phyloP scores from a whole-genome alignment of 129 eudicot species.

The Helichrysum umbraculigerum region DNA sequence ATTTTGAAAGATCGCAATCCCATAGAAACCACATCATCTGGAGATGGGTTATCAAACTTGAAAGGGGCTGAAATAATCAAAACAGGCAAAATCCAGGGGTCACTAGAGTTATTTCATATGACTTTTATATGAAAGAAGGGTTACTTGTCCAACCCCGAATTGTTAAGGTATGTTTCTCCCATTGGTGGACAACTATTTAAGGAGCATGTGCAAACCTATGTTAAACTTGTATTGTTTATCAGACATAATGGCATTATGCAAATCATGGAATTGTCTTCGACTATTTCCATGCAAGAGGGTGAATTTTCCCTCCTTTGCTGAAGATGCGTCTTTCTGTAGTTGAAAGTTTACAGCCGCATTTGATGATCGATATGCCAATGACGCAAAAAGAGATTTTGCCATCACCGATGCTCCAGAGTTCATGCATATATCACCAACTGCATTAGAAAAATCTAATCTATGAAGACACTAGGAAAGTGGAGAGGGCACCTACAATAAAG shows the following conservation, averaged over 20 bases:
- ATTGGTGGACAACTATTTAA: slow-evolving; percentile 29
- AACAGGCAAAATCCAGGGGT: slow-evolving; percentile 28
- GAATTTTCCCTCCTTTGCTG: slow-evolving; percentile 44
- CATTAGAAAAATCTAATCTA: slow-evolving; percentile 73
- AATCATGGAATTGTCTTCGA: slow-evolving; percentile 51
- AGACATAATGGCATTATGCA: slow-evolving; percentile 47
- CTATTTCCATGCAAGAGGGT: slow-evolving; percentile 43
- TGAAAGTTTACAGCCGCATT: slow-evolving; percentile 38
- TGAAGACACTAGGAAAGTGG: slow-evolving; percentile 31
- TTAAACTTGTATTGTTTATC: slow-evolving; percentile 53
- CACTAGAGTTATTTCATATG: slow-evolving; percentile 17
- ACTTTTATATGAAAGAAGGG: slow-evolving; percentile 15
- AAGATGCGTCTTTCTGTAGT: slow-evolving; percentile 43
- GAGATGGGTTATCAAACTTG: slow-evolving; percentile 89
- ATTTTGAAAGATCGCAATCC: slow-evolving; percentile 58
- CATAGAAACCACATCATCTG: slow-evolving; percentile 77
- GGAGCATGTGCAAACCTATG: slow-evolving; percentile 72
- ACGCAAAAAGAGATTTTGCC: slow-evolving; percentile 90
- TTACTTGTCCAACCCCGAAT: not conserved
- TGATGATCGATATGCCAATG: slow-evolving; percentile 48
- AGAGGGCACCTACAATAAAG: not conserved
- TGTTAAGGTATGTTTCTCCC: slow-evolving; percentile 8
- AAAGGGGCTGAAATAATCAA: slow-evolving; percentile 71
- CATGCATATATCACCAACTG: slow-evolving; percentile 77
- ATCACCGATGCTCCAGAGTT: slow-evolving; percentile 73